Evolutionary conservation across 306 rosid species (phyloP).

Genomic region (Vicia sativa): DNA sequence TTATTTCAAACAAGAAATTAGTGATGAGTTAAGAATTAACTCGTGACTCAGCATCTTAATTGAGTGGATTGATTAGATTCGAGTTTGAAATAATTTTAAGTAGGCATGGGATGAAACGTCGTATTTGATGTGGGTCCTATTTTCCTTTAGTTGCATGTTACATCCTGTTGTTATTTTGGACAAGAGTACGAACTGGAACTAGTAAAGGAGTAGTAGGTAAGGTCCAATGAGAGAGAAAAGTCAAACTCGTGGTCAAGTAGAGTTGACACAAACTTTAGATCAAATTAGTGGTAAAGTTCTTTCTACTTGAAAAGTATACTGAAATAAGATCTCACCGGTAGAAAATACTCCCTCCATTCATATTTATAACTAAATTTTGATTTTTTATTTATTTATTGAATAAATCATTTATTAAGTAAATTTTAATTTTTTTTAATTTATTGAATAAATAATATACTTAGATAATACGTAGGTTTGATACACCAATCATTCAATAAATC

Average conservation of each 20-base stretch:
- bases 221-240: slow-evolving; percentile 11
- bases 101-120: not conserved
- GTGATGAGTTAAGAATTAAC: no score
- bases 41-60: not conserved
- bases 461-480: no score
- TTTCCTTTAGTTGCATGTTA: not conserved
- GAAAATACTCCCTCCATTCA: no score
- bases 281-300: no score
- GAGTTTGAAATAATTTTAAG: not conserved
- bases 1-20: not conserved
- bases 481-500: no score
- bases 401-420: no score
- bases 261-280: not conserved
- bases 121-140: not conserved
- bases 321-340: no score
- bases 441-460: no score
- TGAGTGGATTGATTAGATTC: not conserved
- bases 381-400: no score
- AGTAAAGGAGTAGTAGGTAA: slow-evolving; percentile 3
- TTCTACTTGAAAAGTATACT: no score
- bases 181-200: not conserved
- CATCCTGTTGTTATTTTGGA: not conserved
- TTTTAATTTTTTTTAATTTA: no score
- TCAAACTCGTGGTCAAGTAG: not conserved
- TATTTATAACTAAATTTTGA: no score